phyloP scores from a whole-genome alignment of 495 filamentous ascomycete genomes.

The Alectoria sarmentosa region DNA sequence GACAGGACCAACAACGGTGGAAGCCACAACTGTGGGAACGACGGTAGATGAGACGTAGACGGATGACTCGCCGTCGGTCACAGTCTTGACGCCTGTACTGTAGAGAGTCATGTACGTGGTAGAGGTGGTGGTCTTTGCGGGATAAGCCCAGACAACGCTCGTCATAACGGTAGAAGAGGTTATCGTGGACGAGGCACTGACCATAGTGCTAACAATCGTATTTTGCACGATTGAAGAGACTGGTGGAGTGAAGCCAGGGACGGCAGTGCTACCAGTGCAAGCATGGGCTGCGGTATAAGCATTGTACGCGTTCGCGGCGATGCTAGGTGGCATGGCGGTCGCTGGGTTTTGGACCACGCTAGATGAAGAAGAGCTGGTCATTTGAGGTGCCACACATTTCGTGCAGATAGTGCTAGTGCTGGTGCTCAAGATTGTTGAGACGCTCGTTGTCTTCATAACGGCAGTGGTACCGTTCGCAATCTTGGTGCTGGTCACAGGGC shows the following conservation, averaged over 20 bases:
- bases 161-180: constrained; percentile 34
- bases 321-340: constrained; percentile 72
- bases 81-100: constrained; percentile 39
- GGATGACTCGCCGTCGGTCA: not conserved
- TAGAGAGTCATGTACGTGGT: constrained; percentile 32
- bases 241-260: constrained; percentile 63
- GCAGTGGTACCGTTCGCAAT: constrained; percentile 7
- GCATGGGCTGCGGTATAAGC: constrained; percentile 69
- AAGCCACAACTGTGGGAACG: not conserved
- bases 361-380: not conserved
- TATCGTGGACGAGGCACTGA: constrained; percentile 41
- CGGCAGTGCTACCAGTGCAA: constrained; percentile 73
- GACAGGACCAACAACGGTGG: not conserved
- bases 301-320: constrained; percentile 83
- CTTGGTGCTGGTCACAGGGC: constrained; percentile 22
- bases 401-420: constrained; percentile 20
- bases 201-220: constrained; percentile 72
- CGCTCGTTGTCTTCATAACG: constrained; percentile 7
- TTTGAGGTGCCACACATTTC: constrained; percentile 15
- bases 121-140: constrained; percentile 48
- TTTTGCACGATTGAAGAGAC: constrained; percentile 90
- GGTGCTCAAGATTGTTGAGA: constrained; percentile 20
- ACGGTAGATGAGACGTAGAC: constrained; percentile 1
- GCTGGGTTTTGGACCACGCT: not conserved
- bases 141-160: constrained; percentile 69